Evolutionary conservation across 352 stramenopile species (phyloP), one percentile per base, ranked within the genome.

Genomic region (Pythium rhizo-oryzae): DNA sequence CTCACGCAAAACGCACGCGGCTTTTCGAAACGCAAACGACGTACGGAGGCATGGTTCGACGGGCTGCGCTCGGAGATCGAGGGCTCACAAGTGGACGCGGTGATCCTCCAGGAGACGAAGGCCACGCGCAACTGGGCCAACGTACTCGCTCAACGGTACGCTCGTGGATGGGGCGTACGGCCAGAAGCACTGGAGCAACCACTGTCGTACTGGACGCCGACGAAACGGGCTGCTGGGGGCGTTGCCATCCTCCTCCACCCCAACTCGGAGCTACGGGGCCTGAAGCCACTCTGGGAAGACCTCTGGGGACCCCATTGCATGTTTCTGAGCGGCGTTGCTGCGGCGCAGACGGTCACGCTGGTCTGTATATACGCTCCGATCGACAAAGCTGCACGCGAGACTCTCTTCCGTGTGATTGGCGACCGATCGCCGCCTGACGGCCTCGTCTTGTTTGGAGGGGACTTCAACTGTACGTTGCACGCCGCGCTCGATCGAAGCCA

Each of bases 401-500:
- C 23, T 15, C 46, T 71, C 18, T 35, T 65, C 8, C 35, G 35
- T 12, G 35, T 13, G 12, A 7, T 41, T 41, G 35, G 35, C 7
- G 35, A 41, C 35, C 35, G 35, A 13, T 12, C 12, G 7, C 35
- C 35, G 12, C 35, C 35, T n/a, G n/a, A n/a, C 35, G 35, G 35
- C 7, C 12, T 41, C 7, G 35, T 41, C 7, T 7, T 41, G 35
- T n/a, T 58, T 2, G 63, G 63, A 9, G 63, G 63, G 11, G 63
- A 70, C 39, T 70, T 70, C 33, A 70, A 63, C 46, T 70, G 63
- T 39, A 59, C 55, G 8, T 25, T 59, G 5, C 23, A 70, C 47
- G 19, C 23, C 1, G 30, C 23, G 3, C 24, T 59, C 4, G 63
- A 64, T 21, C 28, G 54, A 4, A 70, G 44, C 15, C 46, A 37